Evolutionary conservation across 1,284 basidiomycete species (phyloP).

Genomic region (Sporisorium exsertum): DNA sequence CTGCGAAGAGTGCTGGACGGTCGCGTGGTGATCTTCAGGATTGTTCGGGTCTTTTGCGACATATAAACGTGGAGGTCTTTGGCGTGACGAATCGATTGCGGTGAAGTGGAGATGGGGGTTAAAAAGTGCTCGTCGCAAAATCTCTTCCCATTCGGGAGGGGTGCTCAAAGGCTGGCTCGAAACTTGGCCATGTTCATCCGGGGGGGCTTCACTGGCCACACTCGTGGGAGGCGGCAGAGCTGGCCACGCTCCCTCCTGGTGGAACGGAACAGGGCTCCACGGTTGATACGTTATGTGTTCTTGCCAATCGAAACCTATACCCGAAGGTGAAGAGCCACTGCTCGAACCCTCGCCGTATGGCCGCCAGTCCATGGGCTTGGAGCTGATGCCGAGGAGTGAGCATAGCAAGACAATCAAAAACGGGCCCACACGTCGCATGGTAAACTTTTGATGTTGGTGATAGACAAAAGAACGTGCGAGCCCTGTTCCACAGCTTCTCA

Average conservation of each 20-base stretch:
- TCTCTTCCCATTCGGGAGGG: neutral
- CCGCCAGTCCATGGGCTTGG: neutral
- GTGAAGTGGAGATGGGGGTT: neutral
- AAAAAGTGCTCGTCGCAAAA: neutral
- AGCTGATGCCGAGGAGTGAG: neutral
- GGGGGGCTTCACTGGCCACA: too few relatives aligned
- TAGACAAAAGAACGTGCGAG: neutral
- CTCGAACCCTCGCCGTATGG: neutral
- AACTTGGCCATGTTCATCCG: too few relatives aligned
- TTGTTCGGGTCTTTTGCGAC: too few relatives aligned
- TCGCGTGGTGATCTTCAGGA: too few relatives aligned
- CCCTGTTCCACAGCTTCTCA: too few relatives aligned
- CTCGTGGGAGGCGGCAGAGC: too few relatives aligned
- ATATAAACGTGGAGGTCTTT: too few relatives aligned
- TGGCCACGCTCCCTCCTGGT: too few relatives aligned
- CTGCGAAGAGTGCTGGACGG: too few relatives aligned
- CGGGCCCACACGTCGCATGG: neutral
- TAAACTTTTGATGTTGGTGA: neutral
- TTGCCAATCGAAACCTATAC: neutral
- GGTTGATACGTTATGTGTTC: neutral
- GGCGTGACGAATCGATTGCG: neutral
- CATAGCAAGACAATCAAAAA: neutral
- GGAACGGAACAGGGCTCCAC: too few relatives aligned
- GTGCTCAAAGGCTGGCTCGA: neutral
- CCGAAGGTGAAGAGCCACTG: neutral